Conservation (phyloP, 768 basidiomycete genomes). For the Xanthoconium stramineum region DNA sequence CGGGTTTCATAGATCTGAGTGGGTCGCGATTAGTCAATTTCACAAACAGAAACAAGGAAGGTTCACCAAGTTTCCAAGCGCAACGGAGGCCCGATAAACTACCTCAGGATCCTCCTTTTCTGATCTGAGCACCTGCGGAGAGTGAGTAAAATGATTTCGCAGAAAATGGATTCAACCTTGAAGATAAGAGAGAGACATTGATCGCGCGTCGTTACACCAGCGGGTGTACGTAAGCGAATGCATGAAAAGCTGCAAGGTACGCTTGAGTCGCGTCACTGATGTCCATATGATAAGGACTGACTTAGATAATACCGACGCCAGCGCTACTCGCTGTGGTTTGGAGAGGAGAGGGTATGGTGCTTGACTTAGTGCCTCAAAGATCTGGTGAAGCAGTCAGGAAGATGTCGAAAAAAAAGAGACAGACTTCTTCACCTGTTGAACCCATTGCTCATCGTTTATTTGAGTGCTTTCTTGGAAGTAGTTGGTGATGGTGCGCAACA, state of each 20-base stretch:
- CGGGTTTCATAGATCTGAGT: slow-evolving; percentile 50
- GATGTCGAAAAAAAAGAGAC: slow-evolving; percentile 6
- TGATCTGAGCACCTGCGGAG: slow-evolving; percentile 28
- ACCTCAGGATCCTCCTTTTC: slow-evolving; percentile 64
- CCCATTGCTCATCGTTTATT: slow-evolving; percentile 47
- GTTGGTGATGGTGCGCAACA: slow-evolving; percentile 80
- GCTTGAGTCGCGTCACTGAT: slow-evolving; percentile 1
- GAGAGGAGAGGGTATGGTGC: slow-evolving; percentile 53
- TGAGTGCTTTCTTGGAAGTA: slow-evolving; percentile 56
- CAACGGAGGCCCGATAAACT: slow-evolving; percentile 67
- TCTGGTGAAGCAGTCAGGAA: slow-evolving; percentile 36
- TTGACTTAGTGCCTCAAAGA: slow-evolving; percentile 51
- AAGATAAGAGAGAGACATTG: slow-evolving; percentile 45
- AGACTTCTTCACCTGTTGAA: slow-evolving; percentile 39
- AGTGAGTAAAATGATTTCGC: slow-evolving; percentile 5
- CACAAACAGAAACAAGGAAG: not conserved
- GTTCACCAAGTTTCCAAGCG: slow-evolving; percentile 69
- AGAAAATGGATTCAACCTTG: slow-evolving; percentile 35
- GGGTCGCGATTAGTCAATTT: not conserved
- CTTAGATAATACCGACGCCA: slow-evolving; percentile 89
- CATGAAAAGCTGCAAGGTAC: slow-evolving; percentile 58
- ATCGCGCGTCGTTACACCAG: slow-evolving; percentile 38
- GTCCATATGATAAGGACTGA: slow-evolving; percentile 38
- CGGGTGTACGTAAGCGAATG: slow-evolving; percentile 41
- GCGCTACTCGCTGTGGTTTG: slow-evolving; percentile 70